phyloP scores from a whole-genome alignment of 2,329 filamentous ascomycete genomes.

The Cordyceps farinosa region DNA sequence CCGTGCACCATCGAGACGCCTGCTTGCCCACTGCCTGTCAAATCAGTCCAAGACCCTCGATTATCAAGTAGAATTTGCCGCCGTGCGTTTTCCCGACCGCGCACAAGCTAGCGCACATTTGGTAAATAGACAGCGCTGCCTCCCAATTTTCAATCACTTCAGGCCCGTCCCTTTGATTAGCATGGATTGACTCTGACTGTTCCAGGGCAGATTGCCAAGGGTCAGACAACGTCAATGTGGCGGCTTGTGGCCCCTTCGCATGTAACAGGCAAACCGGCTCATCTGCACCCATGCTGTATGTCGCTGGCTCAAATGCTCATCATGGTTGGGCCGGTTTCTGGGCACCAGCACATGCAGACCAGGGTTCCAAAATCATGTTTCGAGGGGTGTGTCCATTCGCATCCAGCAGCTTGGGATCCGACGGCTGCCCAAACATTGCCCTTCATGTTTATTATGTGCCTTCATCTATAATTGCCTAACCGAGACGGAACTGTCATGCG shows the following conservation, averaged over 20 bases:
- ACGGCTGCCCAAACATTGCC: constrained; percentile 8
- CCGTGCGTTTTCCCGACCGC: not conserved
- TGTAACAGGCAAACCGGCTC: not conserved
- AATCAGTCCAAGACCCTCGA: not conserved
- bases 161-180: not conserved
- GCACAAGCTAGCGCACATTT: not conserved
- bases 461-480: not conserved
- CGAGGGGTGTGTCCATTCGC: constrained; percentile 5
- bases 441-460: not conserved
- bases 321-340: not conserved
- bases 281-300: not conserved
- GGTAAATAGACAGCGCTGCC: not conserved
- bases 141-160: not conserved
- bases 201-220: not conserved
- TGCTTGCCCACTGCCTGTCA: not conserved
- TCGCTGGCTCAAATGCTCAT: not conserved
- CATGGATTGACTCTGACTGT: not conserved
- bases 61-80: not conserved
- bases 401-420: constrained; percentile 2
- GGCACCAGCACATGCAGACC: constrained; percentile 2
- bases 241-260: not conserved
- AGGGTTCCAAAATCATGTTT: not conserved
- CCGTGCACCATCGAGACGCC: not conserved
- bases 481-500: not conserved
- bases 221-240: not conserved